Conservation (phyloP, 2,329 filamentous ascomycete species). For the Teratosphaeria nubilosa region DNA sequence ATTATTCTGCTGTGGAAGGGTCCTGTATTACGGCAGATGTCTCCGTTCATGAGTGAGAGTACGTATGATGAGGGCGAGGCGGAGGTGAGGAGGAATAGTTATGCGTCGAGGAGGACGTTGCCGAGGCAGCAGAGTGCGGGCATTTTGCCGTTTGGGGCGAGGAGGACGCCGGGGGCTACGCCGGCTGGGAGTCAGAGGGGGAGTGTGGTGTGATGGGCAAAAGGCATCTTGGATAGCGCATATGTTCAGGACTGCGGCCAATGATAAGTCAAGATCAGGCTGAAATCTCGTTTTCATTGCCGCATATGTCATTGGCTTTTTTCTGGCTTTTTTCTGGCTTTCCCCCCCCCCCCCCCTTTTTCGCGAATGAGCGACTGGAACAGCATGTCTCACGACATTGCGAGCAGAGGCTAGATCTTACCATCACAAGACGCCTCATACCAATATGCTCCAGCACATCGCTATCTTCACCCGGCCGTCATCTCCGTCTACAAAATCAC, state of each 20-base stretch:
- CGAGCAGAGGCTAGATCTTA: too few relatives aligned
- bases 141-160: background rate
- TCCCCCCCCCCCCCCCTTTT: too few relatives aligned
- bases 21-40: slow-evolving; percentile 14
- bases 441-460: too few relatives aligned
- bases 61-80: slow-evolving; percentile 18
- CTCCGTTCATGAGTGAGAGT: slow-evolving; percentile 21
- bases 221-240: background rate
- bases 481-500: too few relatives aligned
- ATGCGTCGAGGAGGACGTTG: slow-evolving; percentile 1
- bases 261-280: background rate
- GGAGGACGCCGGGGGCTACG: background rate
- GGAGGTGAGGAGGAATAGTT: slow-evolving; percentile 10
- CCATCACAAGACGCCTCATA: too few relatives aligned
- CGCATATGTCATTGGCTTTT: background rate
- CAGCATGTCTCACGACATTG: too few relatives aligned
- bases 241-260: background rate
- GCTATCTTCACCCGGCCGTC: too few relatives aligned
- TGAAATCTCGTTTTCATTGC: background rate
- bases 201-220: background rate
- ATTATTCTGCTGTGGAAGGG: slow-evolving; percentile 28
- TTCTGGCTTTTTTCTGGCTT: too few relatives aligned
- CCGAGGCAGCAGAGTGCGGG: slow-evolving; percentile 2
- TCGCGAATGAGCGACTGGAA: too few relatives aligned
- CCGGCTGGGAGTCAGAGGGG: background rate